A percentile compares a stretch with the other conserved stretches of the same genome.
phyloP scores from a whole-genome alignment of 1,139 yeast species.

The Debaryomyces coudertii region DNA sequence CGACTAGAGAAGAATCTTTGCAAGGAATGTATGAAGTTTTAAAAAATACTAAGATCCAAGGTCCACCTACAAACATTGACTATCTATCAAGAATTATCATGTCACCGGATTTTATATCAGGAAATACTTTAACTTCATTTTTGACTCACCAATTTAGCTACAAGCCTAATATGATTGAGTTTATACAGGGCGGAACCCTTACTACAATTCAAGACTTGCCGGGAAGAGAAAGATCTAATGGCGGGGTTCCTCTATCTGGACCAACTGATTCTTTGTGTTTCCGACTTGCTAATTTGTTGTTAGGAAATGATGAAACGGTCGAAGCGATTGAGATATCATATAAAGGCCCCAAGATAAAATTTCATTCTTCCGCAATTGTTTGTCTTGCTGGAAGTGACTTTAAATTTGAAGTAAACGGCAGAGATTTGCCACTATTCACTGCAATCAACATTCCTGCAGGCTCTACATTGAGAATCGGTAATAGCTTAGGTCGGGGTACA shows the following conservation, averaged over 20 bases:
- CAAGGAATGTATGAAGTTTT: slow-evolving; percentile 29
- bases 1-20: slow-evolving; percentile 24
- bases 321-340: slow-evolving; percentile 35
- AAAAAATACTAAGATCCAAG: slow-evolving; percentile 25
- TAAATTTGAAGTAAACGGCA: slow-evolving; percentile 25
- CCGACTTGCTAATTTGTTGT: slow-evolving; percentile 36
- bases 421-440: slow-evolving; percentile 29
- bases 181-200: slow-evolving; percentile 33
- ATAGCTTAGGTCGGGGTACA: slow-evolving; percentile 24
- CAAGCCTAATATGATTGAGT: slow-evolving; percentile 31
- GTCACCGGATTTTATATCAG: slow-evolving; percentile 22
- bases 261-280: slow-evolving; percentile 35
- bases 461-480: slow-evolving; percentile 29
- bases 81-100: slow-evolving; percentile 29
- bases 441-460: slow-evolving; percentile 30
- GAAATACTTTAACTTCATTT: slow-evolving; percentile 32
- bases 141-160: slow-evolving; percentile 24
- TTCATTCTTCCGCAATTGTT: slow-evolving; percentile 29
- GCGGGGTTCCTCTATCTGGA: slow-evolving; percentile 37
- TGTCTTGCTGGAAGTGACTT: slow-evolving; percentile 31
- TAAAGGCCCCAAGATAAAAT: slow-evolving; percentile 33
- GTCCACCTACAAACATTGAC: slow-evolving; percentile 37
- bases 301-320: slow-evolving; percentile 27
- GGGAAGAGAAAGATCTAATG: slow-evolving; percentile 27
- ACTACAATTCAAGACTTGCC: slow-evolving; percentile 40